Evolutionary conservation across 495 filamentous ascomycete genomes (phyloP).

Genomic region (Symbiotaphrina buchneri): DNA sequence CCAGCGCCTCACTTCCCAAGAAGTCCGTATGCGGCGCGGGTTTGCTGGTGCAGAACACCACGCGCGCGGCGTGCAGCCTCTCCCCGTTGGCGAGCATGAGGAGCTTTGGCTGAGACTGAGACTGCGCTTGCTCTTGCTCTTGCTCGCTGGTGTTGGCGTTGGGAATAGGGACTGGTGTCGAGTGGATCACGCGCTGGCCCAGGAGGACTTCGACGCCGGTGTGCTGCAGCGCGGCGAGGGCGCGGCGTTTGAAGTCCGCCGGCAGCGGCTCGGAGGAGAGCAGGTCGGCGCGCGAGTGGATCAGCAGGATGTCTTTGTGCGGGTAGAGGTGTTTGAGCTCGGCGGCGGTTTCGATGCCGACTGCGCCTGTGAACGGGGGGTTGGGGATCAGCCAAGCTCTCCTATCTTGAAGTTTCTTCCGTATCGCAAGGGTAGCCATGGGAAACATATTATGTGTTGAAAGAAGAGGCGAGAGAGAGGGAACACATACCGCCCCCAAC

Average conservation of each 20-base stretch:
- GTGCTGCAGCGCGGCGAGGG: slow-evolving; percentile 23
- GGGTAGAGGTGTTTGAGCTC: slow-evolving; percentile 40
- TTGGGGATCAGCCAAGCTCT: not conserved
- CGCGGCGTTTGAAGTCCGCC: slow-evolving; percentile 34
- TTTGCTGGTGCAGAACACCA: too few species aligned
- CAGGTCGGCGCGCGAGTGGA: slow-evolving; percentile 40
- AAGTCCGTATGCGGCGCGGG: too few species aligned
- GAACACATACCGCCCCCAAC: too few species aligned
- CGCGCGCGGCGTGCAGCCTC: too few species aligned
- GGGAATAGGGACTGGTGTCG: slow-evolving; percentile 12
- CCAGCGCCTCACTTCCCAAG: too few species aligned
- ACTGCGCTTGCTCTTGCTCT: too few species aligned
- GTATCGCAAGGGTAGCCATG: not conserved
- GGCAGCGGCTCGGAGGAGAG: slow-evolving; percentile 45
- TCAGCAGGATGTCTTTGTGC: slow-evolving; percentile 30
- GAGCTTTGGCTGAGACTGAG: too few species aligned
- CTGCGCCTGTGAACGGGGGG: slow-evolving; percentile 24
- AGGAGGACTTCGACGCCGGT: slow-evolving; percentile 33
- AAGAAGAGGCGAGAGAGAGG: too few species aligned
- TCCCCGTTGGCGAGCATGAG: too few species aligned
- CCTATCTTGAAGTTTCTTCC: not conserved
- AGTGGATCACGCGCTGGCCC: slow-evolving; percentile 18
- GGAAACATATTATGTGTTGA: slow-evolving; percentile 12
- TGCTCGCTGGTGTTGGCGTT: slow-evolving; percentile 30
- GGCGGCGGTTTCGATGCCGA: slow-evolving; percentile 52